Conservation (phyloP, 2,329 filamentous ascomycete genomes). For the Epicoccum sorghinum region DNA sequence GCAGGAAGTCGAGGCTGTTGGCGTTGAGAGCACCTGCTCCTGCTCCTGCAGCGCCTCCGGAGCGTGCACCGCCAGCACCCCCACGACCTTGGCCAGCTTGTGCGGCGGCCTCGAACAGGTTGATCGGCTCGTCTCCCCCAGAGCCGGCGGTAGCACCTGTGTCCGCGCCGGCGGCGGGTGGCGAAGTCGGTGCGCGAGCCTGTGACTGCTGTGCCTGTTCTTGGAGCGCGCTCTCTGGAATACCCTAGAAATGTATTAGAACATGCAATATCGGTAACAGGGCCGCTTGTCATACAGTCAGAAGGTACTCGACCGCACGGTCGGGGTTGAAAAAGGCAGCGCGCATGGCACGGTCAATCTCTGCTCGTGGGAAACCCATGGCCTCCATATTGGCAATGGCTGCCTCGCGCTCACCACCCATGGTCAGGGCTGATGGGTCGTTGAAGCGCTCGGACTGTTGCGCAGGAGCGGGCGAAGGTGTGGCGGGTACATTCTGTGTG, state of each 20-base stretch:
- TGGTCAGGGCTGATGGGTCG: conserved; percentile 80
- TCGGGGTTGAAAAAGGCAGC: conserved; percentile 97
- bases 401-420: conserved; percentile 80
- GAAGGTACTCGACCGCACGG: conserved; percentile 92
- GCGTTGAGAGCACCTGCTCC: conserved; percentile 60
- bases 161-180: conserved; percentile 56
- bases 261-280: conserved; percentile 6
- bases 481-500: conserved; percentile 56
- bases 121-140: conserved; percentile 72
- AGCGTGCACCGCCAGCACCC: conserved; percentile 51
- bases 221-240: conserved; percentile 81
- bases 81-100: conserved; percentile 67
- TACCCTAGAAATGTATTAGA: conserved; percentile 67
- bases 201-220: conserved; percentile 59
- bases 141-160: conserved; percentile 38
- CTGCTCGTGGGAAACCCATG: conserved; percentile 90
- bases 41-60: conserved; percentile 58
- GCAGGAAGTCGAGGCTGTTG: conserved; percentile 88
- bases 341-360: conserved; percentile 93
- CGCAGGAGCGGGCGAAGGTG: conserved; percentile 57
- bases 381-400: conserved; percentile 93
- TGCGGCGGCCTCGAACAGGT: conserved; percentile 91
- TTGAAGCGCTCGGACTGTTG: conserved; percentile 61
- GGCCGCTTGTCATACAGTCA: conserved; percentile 68
- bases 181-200: conserved; percentile 50